Conservation (phyloP, 1,284 basidiomycete genomes). For the Ceratobasidium sp. region DNA sequence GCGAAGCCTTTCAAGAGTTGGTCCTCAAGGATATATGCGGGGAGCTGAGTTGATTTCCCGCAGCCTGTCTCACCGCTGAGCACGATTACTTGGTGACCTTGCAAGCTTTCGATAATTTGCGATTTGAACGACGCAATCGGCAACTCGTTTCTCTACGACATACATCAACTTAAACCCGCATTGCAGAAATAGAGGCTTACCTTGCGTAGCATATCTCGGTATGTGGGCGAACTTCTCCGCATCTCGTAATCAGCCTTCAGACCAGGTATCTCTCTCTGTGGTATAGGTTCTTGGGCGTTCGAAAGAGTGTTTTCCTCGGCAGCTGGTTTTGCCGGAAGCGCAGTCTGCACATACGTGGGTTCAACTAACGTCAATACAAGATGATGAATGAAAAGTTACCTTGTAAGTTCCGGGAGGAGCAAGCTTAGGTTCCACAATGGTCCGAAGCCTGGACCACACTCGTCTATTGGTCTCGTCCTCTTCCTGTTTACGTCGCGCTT, state of each 20-base stretch:
- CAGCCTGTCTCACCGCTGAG: conserved; percentile 98
- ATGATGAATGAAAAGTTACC: background rate
- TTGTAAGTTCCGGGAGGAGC: conserved; percentile 36
- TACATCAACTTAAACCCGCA: conserved; percentile 56
- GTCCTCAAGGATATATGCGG: conserved; percentile 94
- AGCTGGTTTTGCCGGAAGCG: background rate
- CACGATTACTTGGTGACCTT: conserved; percentile 87
- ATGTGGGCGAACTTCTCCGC: conserved; percentile 70
- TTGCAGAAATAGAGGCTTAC: conserved; percentile 11
- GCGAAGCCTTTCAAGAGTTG: conserved; percentile 81
- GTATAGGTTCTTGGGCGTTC: background rate
- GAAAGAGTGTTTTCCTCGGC: conserved; percentile 51
- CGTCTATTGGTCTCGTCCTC: conserved; percentile 74
- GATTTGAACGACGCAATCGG: conserved; percentile 90
- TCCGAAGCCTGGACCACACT: conserved; percentile 75
- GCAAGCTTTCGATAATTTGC: conserved; percentile 77
- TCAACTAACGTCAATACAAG: too few species aligned
- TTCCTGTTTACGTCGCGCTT: conserved; percentile 67
- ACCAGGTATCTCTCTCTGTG: conserved; percentile 48
- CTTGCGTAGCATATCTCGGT: conserved; percentile 80
- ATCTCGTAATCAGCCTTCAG: conserved; percentile 68
- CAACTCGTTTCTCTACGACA: conserved; percentile 73
- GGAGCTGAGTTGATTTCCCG: conserved; percentile 98
- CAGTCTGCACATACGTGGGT: conserved; percentile 28
- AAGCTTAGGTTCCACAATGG: conserved; percentile 62